phyloP scores from a whole-genome alignment of 2,329 filamentous ascomycete species.

The Nemania sp. region DNA sequence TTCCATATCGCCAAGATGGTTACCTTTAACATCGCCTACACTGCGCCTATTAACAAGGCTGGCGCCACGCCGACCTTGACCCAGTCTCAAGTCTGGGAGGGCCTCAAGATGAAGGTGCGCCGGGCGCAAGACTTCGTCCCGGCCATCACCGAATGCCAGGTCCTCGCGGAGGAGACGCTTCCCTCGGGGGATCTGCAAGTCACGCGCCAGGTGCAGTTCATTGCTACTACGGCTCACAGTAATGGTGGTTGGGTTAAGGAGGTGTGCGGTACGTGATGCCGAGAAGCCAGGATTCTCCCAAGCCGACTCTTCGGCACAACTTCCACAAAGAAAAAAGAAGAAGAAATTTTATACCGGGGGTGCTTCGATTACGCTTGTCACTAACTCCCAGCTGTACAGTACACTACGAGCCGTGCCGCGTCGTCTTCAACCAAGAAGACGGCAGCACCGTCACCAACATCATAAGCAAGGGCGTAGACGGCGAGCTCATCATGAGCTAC shows the following conservation, averaged over 20 bases:
- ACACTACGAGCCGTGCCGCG: constrained; percentile 40
- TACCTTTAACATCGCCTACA: constrained; percentile 43
- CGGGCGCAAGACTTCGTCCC: constrained; percentile 45
- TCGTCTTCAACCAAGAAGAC: constrained; percentile 44
- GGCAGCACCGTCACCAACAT: constrained; percentile 45
- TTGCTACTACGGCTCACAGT: constrained; percentile 18
- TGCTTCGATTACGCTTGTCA: not conserved
- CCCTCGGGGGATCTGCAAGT: constrained; percentile 33
- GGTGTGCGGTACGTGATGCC: constrained; percentile 32
- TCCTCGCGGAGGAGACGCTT: constrained; percentile 39
- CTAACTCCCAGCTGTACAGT: constrained; percentile 17
- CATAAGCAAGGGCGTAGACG: constrained; percentile 38
- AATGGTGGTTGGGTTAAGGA: constrained; percentile 33
- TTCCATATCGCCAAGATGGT: constrained; percentile 38
- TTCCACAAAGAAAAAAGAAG: no score
- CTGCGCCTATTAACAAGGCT: constrained; percentile 43
- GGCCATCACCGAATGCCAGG: constrained; percentile 41
- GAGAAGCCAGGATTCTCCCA: not conserved
- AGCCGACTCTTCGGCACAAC: not conserved
- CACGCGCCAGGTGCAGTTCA: constrained; percentile 41
- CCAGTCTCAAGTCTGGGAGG: constrained; percentile 43
- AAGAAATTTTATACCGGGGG: not conserved
- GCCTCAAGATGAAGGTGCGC: constrained; percentile 44
- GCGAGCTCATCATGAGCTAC: constrained; percentile 43
- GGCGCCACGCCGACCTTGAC: constrained; percentile 39